phyloP scores from a whole-genome alignment of 352 stramenopile genomes.

The Globisporangium alternatum region DNA sequence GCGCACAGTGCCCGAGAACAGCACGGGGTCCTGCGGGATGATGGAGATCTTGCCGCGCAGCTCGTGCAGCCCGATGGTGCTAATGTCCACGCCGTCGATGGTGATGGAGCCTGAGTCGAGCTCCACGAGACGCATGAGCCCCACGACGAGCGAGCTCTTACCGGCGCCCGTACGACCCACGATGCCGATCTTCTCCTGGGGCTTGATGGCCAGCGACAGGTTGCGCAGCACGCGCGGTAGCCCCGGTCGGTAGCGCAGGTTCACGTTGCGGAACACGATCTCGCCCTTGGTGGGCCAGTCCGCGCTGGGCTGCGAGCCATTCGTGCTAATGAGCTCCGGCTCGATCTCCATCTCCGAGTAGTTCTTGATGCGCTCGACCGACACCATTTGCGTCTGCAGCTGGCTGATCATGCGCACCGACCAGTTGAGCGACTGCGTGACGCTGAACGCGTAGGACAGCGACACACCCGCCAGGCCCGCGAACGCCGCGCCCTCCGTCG shows the following conservation, averaged over 20 bases:
- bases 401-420: conserved; percentile 72
- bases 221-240: conserved; percentile 40
- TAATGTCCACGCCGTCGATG: conserved; percentile 35
- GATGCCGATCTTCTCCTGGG: conserved; percentile 69
- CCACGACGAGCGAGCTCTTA: conserved; percentile 80
- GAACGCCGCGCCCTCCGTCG: conserved; percentile 37
- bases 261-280: conserved; percentile 80
- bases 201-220: conserved; percentile 62
- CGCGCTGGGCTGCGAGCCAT: conserved; percentile 46
- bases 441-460: conserved; percentile 76
- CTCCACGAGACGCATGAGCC: conserved; percentile 85
- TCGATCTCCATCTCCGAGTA: conserved; percentile 64
- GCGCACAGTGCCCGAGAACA: conserved; percentile 88
- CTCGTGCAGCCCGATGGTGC: conserved; percentile 25
- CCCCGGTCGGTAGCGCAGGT: conserved; percentile 74
- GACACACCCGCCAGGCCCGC: conserved; percentile 65
- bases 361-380: conserved; percentile 70
- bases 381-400: conserved; percentile 78
- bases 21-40: conserved; percentile 88
- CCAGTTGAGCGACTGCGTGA: conserved; percentile 79
- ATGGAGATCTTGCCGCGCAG: conserved; percentile 51
- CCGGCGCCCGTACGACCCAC: conserved; percentile 74
- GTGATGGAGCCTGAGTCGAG: conserved; percentile 39
- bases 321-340: conserved; percentile 87
- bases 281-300: conserved; percentile 70